Evolutionary conservation across 192 early-diverging fungal genomes (phyloP), one percentile per base, ranked within the genome.

Genomic region (Fimicolochytrium jonesii): DNA sequence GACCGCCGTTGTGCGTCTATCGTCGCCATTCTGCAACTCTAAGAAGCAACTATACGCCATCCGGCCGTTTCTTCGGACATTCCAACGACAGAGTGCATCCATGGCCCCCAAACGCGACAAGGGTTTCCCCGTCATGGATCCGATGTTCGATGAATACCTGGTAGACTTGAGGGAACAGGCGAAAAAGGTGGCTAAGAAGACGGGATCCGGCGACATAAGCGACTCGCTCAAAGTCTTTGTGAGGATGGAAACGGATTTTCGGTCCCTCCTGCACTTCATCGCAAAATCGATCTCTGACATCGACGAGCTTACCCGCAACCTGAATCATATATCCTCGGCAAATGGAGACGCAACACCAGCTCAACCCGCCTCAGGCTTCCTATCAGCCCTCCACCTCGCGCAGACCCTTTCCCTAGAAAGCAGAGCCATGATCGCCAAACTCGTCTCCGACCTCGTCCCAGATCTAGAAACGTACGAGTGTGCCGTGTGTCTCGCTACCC

Each of bases 401-500:
- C 22, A 2, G 17, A 23, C 53, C 18, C 3, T 33, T 55, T 18
- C 15, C 2, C 17, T 33, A 55, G 11, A 0, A 34, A n/a, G 15
- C 17, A 39, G 37, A 39, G 17, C 17, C 9, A 17, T 17, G 37
- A 11, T 39, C 37, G 37, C 17, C 37, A 39, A 55, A 9, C 30
- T 55, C 29, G 31, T 3, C 15, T 29, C 45, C 22, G 18, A n/a
- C n/a, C 32, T 61, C 15, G 30, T 36, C 15, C 59, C 59, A 28
- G 26, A 29, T 22, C 28, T 50, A n/a, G 26, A 7, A 28, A 47
- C 48, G 29, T 61, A 36, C 25, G 33, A 47, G 18, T 61, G 59
- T 29, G 33, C 59, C 28, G 45, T 61, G 3, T 61, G 59, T 26
- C 59, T 61, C 32, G 34, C 32, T 17, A 50, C 48, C n/a, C 28